Base-by-base conservation (phyloP, 345 rosid genomes). In the Carallia brachiata region DNA sequence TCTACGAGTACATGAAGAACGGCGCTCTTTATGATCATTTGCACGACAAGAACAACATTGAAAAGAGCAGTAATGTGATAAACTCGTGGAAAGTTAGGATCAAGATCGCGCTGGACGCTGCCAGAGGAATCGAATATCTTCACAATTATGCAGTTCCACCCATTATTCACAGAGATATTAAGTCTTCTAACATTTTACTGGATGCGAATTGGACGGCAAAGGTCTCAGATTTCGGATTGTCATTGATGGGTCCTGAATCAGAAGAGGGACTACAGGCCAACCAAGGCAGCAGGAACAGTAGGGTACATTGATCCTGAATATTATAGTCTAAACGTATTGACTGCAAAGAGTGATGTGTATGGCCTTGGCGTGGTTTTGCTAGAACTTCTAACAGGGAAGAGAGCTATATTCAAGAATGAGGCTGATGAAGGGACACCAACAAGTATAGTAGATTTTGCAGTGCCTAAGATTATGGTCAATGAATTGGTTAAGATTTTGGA, bases 291-390 rank as follows among this genome's bases (percentile, higher is more conserved):
- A 1, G 98, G 98, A 36, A 91, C 96, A 3, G 88, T 93, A 4
- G 97, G 97, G 8, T 93, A 91, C 82, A 89, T 93, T 13, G 98
- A 89, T 78, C 98, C 98, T 0, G 97, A 93, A 69, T 93, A 91
- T 74, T 89, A 89, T n/a, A 89, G 96, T n/a, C 75, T 88, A 5
- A 88, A 89, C 37, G 94, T 91, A 10, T 69, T 91, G 48, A 93
- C 98, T 0, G 84, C 88, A 0, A 91, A 93, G 82, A 91, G 96
- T 36, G 98, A 93, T 52, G 97, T 93, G 34, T 93, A 93, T 9
- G 97, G 98, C 1, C 75, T 93, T 1, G 98, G 98, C 0, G 96
- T 93, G 8, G 98, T 93, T 47, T 67, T 91, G 70, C 62, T 93
- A 28, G 98, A 93, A 36, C 77, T 93, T 52, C 54, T 93, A 56